Evolutionary conservation across 345 rosid genomes (phyloP).

Genomic region (Aurinia saxatilis): DNA sequence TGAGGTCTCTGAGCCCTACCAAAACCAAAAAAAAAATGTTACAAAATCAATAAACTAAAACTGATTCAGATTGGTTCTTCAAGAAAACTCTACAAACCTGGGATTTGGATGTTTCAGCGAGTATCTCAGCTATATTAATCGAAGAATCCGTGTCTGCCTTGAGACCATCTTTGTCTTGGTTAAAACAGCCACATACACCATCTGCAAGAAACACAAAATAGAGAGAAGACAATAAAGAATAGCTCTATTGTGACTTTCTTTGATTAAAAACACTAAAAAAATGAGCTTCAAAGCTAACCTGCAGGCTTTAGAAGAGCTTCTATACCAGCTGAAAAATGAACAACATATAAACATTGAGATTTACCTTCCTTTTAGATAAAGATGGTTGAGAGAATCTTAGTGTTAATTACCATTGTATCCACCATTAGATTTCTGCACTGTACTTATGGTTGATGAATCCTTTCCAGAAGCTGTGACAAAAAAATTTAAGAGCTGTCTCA

Average conservation of each 20-base stretch:
- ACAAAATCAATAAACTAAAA: not conserved
- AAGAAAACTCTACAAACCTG: constrained; percentile 2
- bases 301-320: constrained; percentile 19
- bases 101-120: constrained; percentile 14
- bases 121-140: constrained; percentile 16
- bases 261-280: not conserved
- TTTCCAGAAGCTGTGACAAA: constrained; percentile 7
- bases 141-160: constrained; percentile 18
- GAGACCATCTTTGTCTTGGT: constrained; percentile 21
- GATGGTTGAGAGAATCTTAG: not conserved
- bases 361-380: not conserved
- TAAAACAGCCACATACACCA: constrained; percentile 28
- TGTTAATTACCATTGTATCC: constrained; percentile 9
- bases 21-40: not conserved
- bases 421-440: not conserved
- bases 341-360: constrained; percentile 8
- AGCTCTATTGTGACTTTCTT: constrained; percentile 11
- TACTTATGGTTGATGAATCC: not conserved
- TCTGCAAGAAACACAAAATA: constrained; percentile 17
- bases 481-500: not conserved
- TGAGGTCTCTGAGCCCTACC: constrained; percentile 18
- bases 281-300: constrained; percentile 14
- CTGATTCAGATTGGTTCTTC: not conserved
- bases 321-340: constrained; percentile 4
- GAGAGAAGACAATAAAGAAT: not conserved